These are phyloP conservation scores for Alternaria ethzedia DNA, from an alignment of 2,329 filamentous ascomycete species.

Conservation along the genomic window DNA sequence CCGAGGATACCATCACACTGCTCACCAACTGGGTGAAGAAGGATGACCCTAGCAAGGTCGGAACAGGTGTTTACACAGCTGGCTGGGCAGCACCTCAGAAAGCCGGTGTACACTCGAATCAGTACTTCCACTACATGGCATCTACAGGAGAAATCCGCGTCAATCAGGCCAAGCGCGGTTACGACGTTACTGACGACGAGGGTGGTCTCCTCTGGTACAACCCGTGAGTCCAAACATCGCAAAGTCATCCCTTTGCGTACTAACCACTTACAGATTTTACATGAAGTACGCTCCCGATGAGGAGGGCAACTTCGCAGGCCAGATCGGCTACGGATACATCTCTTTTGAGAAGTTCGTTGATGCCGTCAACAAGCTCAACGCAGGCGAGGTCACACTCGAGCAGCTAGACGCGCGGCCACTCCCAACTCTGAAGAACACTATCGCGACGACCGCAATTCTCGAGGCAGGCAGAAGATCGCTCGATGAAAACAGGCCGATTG, in stretches of 20 bases:
- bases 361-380: conserved; percentile 78
- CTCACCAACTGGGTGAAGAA: conserved; percentile 87
- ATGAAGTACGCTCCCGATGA: conserved; percentile 95
- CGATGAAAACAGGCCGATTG: conserved; percentile 79
- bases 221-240: conserved; percentile 60
- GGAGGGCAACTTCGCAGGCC: conserved; percentile 91
- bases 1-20: conserved; percentile 92
- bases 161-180: conserved; percentile 92
- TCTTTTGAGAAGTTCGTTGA: conserved; percentile 97
- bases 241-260: neutral
- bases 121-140: conserved; percentile 96
- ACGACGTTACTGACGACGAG: conserved; percentile 89
- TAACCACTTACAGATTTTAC: conserved; percentile 67
- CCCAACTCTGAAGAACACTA: conserved; percentile 86
- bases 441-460: conserved; percentile 89
- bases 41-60: conserved; percentile 70
- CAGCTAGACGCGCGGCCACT: conserved; percentile 81
- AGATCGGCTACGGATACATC: conserved; percentile 91
- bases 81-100: conserved; percentile 94
- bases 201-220: conserved; percentile 81
- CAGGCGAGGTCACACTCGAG: conserved; percentile 72
- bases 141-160: conserved; percentile 83
- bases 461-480: conserved; percentile 85
- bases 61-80: conserved; percentile 89
- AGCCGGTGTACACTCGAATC: conserved; percentile 93